These are phyloP conservation scores for Plectosphaerella plurivora DNA, from an alignment of 2,329 filamentous ascomycete species.

Conservation along the genomic window DNA sequence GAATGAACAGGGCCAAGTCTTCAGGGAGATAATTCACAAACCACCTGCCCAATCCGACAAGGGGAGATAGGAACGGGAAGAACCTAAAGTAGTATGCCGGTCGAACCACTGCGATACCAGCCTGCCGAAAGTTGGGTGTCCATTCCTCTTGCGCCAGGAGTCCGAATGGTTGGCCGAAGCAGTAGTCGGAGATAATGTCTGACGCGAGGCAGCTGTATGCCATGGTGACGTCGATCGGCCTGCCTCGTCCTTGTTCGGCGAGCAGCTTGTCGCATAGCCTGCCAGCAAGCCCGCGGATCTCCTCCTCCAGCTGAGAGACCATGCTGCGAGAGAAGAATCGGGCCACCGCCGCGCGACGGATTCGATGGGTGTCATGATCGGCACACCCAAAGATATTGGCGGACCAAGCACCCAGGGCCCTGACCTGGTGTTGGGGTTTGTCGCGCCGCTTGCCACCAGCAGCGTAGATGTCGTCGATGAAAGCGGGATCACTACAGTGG, in stretches of 20 bases:
- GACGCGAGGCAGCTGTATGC: conserved; percentile 34
- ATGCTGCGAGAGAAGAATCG: conserved; percentile 25
- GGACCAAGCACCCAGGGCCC: conserved; percentile 8
- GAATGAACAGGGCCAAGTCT: conserved; percentile 4
- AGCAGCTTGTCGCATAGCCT: conserved; percentile 25
- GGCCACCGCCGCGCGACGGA: conserved; percentile 18
- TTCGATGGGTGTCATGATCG: conserved; percentile 20
- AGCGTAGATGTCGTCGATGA: conserved; percentile 32
- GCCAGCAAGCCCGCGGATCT: conserved; percentile 19
- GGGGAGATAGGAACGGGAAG: background rate
- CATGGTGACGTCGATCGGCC: conserved; percentile 25
- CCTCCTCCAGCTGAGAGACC: conserved; percentile 23
- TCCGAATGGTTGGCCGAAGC: conserved; percentile 31
- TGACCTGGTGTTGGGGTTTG: conserved; percentile 10
- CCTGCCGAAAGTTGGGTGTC: conserved; percentile 25
- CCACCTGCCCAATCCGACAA: background rate
- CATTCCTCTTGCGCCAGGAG: conserved; percentile 25
- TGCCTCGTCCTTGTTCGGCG: conserved; percentile 9
- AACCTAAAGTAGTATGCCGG: background rate
- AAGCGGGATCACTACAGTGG: conserved; percentile 28
- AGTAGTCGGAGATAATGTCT: conserved; percentile 31
- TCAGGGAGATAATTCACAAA: conserved; percentile 5
- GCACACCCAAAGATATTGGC: conserved; percentile 15
- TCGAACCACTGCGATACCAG: background rate
- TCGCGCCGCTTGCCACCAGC: conserved; percentile 8